Conservation (phyloP, 139 green algal species). For the Auxenochlorella pyrenoidosa region DNA sequence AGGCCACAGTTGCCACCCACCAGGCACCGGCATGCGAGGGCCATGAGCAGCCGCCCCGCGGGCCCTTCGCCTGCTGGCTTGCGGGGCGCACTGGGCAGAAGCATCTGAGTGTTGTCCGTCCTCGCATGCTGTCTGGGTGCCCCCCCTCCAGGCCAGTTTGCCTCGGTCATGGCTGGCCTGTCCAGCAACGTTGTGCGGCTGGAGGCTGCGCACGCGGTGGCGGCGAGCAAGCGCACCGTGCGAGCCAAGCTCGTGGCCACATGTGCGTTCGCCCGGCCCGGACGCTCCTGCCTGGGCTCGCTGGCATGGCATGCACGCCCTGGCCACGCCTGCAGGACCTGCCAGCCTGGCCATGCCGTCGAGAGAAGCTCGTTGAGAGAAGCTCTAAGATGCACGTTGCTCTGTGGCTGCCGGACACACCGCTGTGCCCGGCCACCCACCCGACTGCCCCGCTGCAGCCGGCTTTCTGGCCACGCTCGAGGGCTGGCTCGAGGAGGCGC, state of each 20-base stretch:
- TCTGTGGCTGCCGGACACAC: background rate
- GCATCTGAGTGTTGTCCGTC: too few relatives aligned
- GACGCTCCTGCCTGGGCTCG: background rate
- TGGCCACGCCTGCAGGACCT: background rate
- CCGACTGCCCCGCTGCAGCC: background rate
- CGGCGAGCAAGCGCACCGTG: background rate
- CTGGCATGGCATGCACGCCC: too few relatives aligned
- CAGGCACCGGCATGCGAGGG: too few relatives aligned
- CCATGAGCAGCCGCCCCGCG: too few relatives aligned
- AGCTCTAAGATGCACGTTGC: background rate
- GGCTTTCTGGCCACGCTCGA: conserved; percentile 25
- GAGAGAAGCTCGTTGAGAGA: too few relatives aligned
- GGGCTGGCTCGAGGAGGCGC: background rate
- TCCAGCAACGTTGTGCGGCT: background rate
- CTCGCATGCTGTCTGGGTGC: too few relatives aligned
- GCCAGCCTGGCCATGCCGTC: background rate
- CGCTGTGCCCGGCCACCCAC: too few relatives aligned
- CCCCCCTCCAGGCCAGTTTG: conserved; percentile 24
- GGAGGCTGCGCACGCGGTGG: background rate
- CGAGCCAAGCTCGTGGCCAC: background rate
- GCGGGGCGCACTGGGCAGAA: background rate
- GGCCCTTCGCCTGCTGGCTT: background rate
- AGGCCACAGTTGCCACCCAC: too few relatives aligned
- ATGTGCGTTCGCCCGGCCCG: background rate
- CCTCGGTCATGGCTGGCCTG: background rate